Base-by-base conservation (phyloP, 2,329 filamentous ascomycete genomes). In the Biscogniauxia mediterranea region DNA sequence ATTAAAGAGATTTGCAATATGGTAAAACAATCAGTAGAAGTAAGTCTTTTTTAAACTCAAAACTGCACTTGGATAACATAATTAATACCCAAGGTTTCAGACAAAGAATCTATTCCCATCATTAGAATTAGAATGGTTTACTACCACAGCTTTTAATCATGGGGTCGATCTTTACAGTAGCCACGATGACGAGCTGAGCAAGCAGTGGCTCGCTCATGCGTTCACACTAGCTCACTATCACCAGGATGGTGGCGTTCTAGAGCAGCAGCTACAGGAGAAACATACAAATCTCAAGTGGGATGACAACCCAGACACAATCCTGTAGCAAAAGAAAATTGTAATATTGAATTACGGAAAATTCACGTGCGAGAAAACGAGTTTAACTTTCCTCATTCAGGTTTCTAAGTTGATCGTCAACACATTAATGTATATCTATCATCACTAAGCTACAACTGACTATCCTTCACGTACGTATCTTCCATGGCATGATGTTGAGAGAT, bases 121-220 rank as follows among this genome's bases (percentile, higher is more conserved):
- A 0, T 81, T 84, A 3, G 91, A 95, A 70, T 76, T 93, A 1
- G 88, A 92, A 69, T 95, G 90, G 89, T 82, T 95, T n/a, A 85
- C 86, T 0, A 84, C 85, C 0, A 85, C 82, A 5, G 78, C 84
- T 0, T 92, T 90, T 73, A 93, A 93, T 66, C 86, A 87, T 62
- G 87, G 84, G 0, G 79, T 92, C 5, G 89, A 93, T 68, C 80
- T 85, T n/a, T 87, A 85, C 67, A 80, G 82, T 13, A 77, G 76
- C 1, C 79, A 81, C 1, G 80, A 89, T 23, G 81, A 85, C 59
- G 79, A 78, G 4, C 74, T 76, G 1, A 87, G 86, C 54, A 83
- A 80, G 64, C 72, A 74, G 42, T 93, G 90, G 89, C 84, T 85
- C 1, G 79, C 83, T 6, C 83, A 84, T 67, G 86, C 89, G 4